Base-by-base conservation (phyloP, 306 rosid species). In the Alnus glutinosa region DNA sequence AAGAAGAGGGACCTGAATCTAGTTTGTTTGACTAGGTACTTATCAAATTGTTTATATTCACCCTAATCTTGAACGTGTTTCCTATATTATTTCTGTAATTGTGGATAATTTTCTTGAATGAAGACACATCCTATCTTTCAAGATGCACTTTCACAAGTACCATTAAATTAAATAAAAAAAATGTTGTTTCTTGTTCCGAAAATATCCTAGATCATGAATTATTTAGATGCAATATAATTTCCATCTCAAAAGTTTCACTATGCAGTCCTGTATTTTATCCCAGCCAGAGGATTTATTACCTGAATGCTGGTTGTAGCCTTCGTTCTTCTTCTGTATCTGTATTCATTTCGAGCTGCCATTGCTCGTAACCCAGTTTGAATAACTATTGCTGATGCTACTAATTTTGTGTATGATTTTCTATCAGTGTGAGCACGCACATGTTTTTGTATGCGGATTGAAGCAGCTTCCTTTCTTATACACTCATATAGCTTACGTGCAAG, bases 331-430 rank as follows among this genome's bases (percentile, higher is more conserved):
- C 88, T 82, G 86, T 49, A 78, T 73, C 94, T 78, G 80, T 44
- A 88, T 66, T 86, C 96, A 71, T 92, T 88, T 72, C 94, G 83
- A 36, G 97, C 96, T n/a, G 89, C 90, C 86, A 92, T 86, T 79
- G 92, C 96, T 76, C 94, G 88, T 88, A 90, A 61, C 14, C 96
- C 95, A 19, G 97, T 90, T 73, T 92, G 97, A 84, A 92, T 85
- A 57, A 84, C 87, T 59, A 89, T 79, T 70, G 94, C 86, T 34
- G 94, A 87, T 49, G 85, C 90, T 82, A 84, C 89, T 77, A 89
- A 64, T 71, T 85, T 83, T 81, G 70, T 87, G 83, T 92, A 92
- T 74, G 84, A 19, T 71, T 76, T 83, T 83, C 91, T 87, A 75
- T 86, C 90, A 32, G 77, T 75, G 66, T 88, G 87, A 48, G 90